Evolutionary conservation across 768 basidiomycete genomes (phyloP), one percentile per base, ranked within the genome.

Genomic region (Collybia sp.): DNA sequence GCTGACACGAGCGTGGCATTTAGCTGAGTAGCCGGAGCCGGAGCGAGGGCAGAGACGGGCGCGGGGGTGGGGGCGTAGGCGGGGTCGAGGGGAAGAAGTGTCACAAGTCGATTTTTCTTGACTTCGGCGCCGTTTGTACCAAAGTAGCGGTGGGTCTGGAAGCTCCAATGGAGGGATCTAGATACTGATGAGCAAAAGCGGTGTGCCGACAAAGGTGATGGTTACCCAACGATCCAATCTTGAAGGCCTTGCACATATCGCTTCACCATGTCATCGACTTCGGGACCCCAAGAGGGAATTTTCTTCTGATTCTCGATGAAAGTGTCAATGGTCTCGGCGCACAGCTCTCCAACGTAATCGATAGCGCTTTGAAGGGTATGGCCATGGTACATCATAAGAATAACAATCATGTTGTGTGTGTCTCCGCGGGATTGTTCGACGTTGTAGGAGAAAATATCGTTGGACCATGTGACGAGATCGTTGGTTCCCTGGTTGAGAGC

Each of bases 381-480:
- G 3, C 72, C 75, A 43, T 79, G 75, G 48, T 80, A 68, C 37
- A 70, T 64, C 81, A 83, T 85, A 51, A 86, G 71, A 42, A 87
- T 80, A n/a, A 72, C 67, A 45, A 88, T 73, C 74, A 87, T 82
- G 59, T 88, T 87, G 59, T 85, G 80, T 13, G 78, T 80, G 50
- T 85, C 81, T 9, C 74, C 76, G 12, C 79, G 75, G 2, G 83
- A 76, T 60, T 87, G 85, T 56, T 88, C 86, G 37, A 79, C 77
- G 49, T 87, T 85, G 62, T 83, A 88, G 1, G 84, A 88, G 58
- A 83, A 82, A 31, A 87, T 81, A 51, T 87, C 85, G 57, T 90
- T 90, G 15, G 86, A 86, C 85, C 85, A 88, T n/a, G 85, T 80
- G 44, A 89, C 83, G 44, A 89, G 70, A 53, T 89, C 88, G 48